Evolutionary conservation across 805 yeast genomes (phyloP), one percentile per base, ranked within the genome.

Genomic region (Ogataea corticis): DNA sequence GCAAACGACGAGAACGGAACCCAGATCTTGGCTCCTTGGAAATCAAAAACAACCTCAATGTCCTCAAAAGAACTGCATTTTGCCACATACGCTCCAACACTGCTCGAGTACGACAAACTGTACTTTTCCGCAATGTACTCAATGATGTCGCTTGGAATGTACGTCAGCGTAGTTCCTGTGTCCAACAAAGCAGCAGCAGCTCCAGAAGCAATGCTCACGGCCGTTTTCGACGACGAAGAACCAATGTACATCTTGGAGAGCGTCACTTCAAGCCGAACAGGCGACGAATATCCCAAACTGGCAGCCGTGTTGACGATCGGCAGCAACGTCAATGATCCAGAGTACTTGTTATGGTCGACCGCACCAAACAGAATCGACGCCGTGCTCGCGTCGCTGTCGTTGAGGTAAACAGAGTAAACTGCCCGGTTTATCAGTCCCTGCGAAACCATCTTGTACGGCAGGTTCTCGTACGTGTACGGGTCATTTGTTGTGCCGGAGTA

Each of bases 351-450:
- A 48, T 75, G 77, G 57, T 85, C 92, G 21, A 82, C 74, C 25
- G 83, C 94, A 38, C 94, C 92, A 68, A 86, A 86, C 39, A 85
- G 61, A 16, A 85, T 69, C n/a, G 72, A 64, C 5, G 89, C 91
- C 1, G 68, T 49, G 4, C 56, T 37, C 0, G 77, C 66, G 29
- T 65, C 63, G 16, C 59, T 54, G 3, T 66, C 64, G 53, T 81
- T 76, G 62, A 87, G 70, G 56, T 70, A 85, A 44, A 87, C 67
- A 0, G 92, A 85, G 61, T 83, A 87, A 1, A 77, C 77, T 32
- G 72, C 70, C 40, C 75, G 72, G 36, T 72, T 56, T 49, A 81
- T 85, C 33, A 76, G 56, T 0, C 90, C 91, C 43, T 76, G 75
- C 27, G 68, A 59, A 41, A 73, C 80, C 70, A 88, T 64, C 48